Evolutionary conservation across 2,329 filamentous ascomycete genomes (phyloP).

Genomic region (Fusarium praegraminearum): DNA sequence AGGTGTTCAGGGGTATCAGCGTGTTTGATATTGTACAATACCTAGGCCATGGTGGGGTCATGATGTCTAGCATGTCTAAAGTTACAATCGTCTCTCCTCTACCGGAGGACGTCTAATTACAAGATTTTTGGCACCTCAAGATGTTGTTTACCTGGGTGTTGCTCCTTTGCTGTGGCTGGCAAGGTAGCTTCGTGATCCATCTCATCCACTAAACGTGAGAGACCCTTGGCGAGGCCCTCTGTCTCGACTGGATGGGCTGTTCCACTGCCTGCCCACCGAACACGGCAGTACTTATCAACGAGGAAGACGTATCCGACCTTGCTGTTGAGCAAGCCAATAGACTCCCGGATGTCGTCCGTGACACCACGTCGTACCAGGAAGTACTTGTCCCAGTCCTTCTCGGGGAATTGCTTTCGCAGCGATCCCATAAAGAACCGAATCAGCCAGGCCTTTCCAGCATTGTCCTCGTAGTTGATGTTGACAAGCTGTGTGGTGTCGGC

Average conservation of each 20-base stretch:
- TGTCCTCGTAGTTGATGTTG: slow-evolving; percentile 91
- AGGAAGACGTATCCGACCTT: slow-evolving; percentile 96
- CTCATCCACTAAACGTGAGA: slow-evolving; percentile 73
- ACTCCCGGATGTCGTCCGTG: slow-evolving; percentile 71
- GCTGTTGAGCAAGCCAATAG: slow-evolving; percentile 80
- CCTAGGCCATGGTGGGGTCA: slow-evolving; percentile 40
- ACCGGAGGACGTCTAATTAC: slow-evolving; percentile 39
- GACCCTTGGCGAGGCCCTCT: slow-evolving; percentile 72
- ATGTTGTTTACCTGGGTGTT: slow-evolving; percentile 50
- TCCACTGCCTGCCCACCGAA: slow-evolving; percentile 93
- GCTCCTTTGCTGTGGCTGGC: slow-evolving; percentile 52
- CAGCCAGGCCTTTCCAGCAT: slow-evolving; percentile 73
- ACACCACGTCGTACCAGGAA: slow-evolving; percentile 71
- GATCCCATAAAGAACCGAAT: slow-evolving; percentile 68
- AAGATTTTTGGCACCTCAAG: slow-evolving; percentile 47
- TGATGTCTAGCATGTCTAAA: slow-evolving; percentile 43
- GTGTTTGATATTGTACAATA: slow-evolving; percentile 52
- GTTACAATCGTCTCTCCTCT: slow-evolving; percentile 41
- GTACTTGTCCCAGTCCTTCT: slow-evolving; percentile 69
- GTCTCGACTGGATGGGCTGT: slow-evolving; percentile 73
- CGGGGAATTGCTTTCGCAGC: slow-evolving; percentile 62
- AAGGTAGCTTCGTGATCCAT: slow-evolving; percentile 55
- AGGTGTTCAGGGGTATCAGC: slow-evolving; percentile 57
- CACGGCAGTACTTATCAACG: slow-evolving; percentile 86
- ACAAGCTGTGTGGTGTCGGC: slow-evolving; percentile 76